phyloP scores from a whole-genome alignment of 1,284 basidiomycete species.

The Coniophora puteana region DNA sequence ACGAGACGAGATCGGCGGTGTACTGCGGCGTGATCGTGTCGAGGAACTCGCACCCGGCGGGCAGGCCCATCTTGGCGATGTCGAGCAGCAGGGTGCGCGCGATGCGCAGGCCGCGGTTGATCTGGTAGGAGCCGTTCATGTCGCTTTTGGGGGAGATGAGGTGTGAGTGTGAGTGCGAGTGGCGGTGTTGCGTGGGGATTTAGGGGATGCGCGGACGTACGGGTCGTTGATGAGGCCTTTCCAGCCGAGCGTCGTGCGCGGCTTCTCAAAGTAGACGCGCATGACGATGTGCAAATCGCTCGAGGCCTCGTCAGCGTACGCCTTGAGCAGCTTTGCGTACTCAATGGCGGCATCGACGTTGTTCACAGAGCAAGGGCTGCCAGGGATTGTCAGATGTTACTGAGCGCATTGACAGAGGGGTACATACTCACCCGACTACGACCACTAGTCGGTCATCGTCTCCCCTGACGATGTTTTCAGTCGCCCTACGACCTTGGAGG shows the following conservation, averaged over 20 bases:
- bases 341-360: constrained; percentile 81
- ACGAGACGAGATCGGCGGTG: constrained; percentile 93
- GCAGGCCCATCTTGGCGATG: constrained; percentile 81
- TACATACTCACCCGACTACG: constrained; percentile 69
- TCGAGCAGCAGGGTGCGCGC: constrained; percentile 88
- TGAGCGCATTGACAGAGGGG: constrained; percentile 1
- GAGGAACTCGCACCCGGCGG: constrained; percentile 86
- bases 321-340: constrained; percentile 78
- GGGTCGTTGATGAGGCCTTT: constrained; percentile 98
- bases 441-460: constrained; percentile 89
- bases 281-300: constrained; percentile 94
- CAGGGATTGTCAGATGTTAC: constrained; percentile 9
- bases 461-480: constrained; percentile 78
- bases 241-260: constrained; percentile 96
- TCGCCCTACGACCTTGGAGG: constrained; percentile 75
- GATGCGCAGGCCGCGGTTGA: constrained; percentile 94
- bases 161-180: constrained; percentile 7
- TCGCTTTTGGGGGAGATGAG: constrained; percentile 30
- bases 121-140: constrained; percentile 84
- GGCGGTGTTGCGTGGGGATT: background rate
- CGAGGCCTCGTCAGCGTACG: constrained; percentile 77
- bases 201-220: constrained; percentile 12
- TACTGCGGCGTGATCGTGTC: constrained; percentile 92
- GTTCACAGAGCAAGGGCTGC: constrained; percentile 90
- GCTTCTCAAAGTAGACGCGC: constrained; percentile 97